Evolutionary conservation across 1,284 basidiomycete species (phyloP), one percentile per base, ranked within the genome.

Genomic region (Austropuccinia psidii): DNA sequence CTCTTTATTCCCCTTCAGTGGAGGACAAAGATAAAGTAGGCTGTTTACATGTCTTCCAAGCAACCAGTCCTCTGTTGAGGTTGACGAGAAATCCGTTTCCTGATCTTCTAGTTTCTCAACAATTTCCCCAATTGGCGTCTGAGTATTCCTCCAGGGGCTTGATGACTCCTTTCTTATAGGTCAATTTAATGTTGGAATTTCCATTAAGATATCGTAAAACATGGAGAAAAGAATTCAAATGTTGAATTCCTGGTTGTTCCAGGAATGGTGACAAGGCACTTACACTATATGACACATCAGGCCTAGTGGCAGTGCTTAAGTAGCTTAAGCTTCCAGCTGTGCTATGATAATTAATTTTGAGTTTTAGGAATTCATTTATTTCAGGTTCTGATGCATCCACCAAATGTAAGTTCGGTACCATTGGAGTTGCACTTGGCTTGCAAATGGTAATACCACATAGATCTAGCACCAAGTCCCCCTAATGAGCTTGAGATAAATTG

Each of bases 1-100:
- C 82, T n/a, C 84, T 79, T 73, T 83, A 84, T 74, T 85, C 83
- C 0, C 84, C 80, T 61, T 84, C 83, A 0, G 78, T 78, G 0
- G 81, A 81, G 0, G 82, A 85, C 1, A 76, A 72, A 2, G 82
- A 78, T 4, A 82, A 77, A 0, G 79, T 79, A 1, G 75, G 50
- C 74, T 85, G 84, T 43, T 81, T 80, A 50, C 80, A 78, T 0
- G 82, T 82, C 15, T 70, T 69, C 83, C 83, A 85, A 2, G 80
- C 78, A 50, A 85, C 76, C 0, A 79, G 67, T 8, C 79, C 80
- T 3, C 77, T 77, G 17, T 76, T 77, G 13, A 81, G 41, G 7
- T 75, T 76, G 75, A 82, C 82, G 6, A 77, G 75, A 69, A 82
- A 83, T 0, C 84, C 83, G 11, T 81, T 82, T 13, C 82, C 80